Base-by-base conservation (phyloP, 805 yeast species). In the Candida corydali region DNA sequence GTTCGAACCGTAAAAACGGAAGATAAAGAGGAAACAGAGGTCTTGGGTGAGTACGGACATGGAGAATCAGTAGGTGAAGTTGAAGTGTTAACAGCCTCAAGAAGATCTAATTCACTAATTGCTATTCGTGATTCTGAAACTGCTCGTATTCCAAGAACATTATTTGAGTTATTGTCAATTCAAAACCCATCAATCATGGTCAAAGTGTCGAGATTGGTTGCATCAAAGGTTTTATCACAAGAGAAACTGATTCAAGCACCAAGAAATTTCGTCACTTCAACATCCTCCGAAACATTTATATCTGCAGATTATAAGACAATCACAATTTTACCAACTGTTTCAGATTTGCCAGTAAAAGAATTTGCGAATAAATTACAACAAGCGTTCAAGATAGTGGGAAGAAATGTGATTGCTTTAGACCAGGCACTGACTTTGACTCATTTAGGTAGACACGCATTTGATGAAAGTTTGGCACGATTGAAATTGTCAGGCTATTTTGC, bases 41-140 rank as follows among this genome's bases (percentile, higher is more conserved):
- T 78, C 1, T 47, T 80, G 11, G 85, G 83, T 2, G 98, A 91
- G 54, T 81, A 78, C 51, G 96, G 97, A 2, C 95, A 88, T 56
- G 97, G 97, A 5, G 94, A 87, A 49, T 84, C 95, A 27, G 75
- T 93, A 41, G 98, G 98, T 3, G 98, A 91, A 59, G 82, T 93
- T 7, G 98, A 91, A 57, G 97, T 91, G 3, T 68, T 91, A 43
- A 87, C 95, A 0, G 87, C 87, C 9, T 73, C 82, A 8, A 72
- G 79, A 39, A 73, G 94, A 54, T 72, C 77, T 3, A 71, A 71
- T 32, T 79, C 89, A 0, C 73, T 84, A 45, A 78, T 86, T 26
- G 95, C 98, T 0, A 85, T 91, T 0, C 70, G 98, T 52, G 98
- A 91, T 47, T 84, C 97, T 0, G 98, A 93, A 57, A 69, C 91